These are phyloP conservation scores for Daldinia caldariorum DNA, from an alignment of 495 filamentous ascomycete genomes.

Conservation along the genomic window DNA sequence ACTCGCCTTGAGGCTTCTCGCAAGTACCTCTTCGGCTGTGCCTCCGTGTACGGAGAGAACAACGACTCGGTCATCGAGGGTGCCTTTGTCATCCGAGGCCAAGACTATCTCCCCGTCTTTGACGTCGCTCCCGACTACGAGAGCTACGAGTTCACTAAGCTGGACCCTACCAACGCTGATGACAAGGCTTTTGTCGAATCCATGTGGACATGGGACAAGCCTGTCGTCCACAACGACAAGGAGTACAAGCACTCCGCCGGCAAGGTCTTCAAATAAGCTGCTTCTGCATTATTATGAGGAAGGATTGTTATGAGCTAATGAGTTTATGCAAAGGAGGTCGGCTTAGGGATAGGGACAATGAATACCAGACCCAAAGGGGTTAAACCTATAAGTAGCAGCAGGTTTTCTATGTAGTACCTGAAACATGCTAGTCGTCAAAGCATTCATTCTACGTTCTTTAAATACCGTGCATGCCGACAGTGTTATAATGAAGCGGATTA, in stretches of 20 bases:
- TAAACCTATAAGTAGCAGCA: conserved; percentile 26
- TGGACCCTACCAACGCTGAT: conserved; percentile 83
- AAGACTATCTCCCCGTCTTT: conserved; percentile 87
- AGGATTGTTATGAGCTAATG: conserved; percentile 45
- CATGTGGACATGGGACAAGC: conserved; percentile 88
- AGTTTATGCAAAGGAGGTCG: conserved; percentile 38
- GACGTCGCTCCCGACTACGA: conserved; percentile 97
- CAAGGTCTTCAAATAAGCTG: conserved; percentile 97
- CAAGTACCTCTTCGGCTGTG: conserved; percentile 97
- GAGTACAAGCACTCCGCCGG: conserved; percentile 75
- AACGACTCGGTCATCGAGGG: conserved; percentile 89
- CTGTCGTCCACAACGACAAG: conserved; percentile 81
- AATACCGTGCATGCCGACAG: neutral
- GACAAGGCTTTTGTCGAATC: conserved; percentile 86
- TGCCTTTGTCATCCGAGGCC: conserved; percentile 92
- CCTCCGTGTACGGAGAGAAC: conserved; percentile 85
- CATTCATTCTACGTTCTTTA: conserved; percentile 24
- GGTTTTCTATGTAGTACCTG: conserved; percentile 24
- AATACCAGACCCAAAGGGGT: conserved; percentile 20
- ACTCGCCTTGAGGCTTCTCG: conserved; percentile 95
- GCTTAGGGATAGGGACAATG: conserved; percentile 23
- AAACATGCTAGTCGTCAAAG: conserved; percentile 27
- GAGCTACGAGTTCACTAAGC: conserved; percentile 94
- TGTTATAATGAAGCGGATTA: conserved; percentile 5
- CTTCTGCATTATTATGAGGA: conserved; percentile 15